These are phyloP conservation scores for Tolypocladium tundrense DNA, from an alignment of 2,329 filamentous ascomycete species.

Conservation along the genomic window DNA sequence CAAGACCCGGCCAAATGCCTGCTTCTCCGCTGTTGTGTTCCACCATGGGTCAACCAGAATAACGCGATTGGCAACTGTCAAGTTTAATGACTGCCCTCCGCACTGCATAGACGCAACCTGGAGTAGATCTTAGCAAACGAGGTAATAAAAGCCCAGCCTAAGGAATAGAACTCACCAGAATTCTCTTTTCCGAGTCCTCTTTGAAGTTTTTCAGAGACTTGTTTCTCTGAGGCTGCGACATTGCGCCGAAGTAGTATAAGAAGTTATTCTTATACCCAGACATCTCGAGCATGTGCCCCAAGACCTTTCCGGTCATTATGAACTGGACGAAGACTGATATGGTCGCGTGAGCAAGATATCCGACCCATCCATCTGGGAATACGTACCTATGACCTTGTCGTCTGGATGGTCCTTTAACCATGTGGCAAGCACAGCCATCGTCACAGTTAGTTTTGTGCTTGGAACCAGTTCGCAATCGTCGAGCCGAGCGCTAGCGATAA, in stretches of 20 bases:
- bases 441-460: conserved; percentile 20
- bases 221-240: conserved; percentile 5
- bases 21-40: conserved; percentile 51
- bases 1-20: conserved; percentile 50
- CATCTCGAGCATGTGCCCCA: conserved; percentile 24
- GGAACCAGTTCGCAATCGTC: conserved; percentile 4
- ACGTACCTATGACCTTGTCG: conserved; percentile 29
- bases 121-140: conserved; percentile 4
- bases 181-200: conserved; percentile 4
- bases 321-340: conserved; percentile 25
- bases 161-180: conserved; percentile 21
- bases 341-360: neutral
- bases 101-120: conserved; percentile 25
- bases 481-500: conserved; percentile 8
- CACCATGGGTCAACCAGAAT: conserved; percentile 50
- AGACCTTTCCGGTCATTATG: conserved; percentile 16
- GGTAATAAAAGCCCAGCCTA: too few relatives aligned
- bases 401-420: conserved; percentile 20
- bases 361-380: too few relatives aligned
- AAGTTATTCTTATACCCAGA: conserved; percentile 17
- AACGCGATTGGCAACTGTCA: conserved; percentile 37
- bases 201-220: conserved; percentile 14
- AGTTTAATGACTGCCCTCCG: conserved; percentile 28
- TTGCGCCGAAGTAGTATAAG: conserved; percentile 24
- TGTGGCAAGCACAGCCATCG: conserved; percentile 18